Percentiles rank a stretch among this genome's conserved stretches.
phyloP scores from a whole-genome alignment of 768 basidiomycete species.

The Kwoniella sp. region DNA sequence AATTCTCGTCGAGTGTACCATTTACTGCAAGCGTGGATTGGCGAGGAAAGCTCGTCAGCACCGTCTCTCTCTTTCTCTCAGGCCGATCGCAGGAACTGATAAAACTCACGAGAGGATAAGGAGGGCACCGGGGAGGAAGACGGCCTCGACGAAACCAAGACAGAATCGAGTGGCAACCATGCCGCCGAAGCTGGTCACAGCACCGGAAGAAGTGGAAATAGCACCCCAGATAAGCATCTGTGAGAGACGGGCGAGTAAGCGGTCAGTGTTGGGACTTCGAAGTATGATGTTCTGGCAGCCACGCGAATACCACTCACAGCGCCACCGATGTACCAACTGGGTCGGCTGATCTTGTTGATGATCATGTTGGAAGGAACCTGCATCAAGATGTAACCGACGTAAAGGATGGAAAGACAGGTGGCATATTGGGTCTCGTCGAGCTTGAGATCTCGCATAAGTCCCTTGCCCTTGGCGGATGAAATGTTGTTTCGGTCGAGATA shows the following conservation, averaged over 20 bases:
- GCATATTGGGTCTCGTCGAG: conserved; percentile 47
- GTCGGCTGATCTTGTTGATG: conserved; percentile 50
- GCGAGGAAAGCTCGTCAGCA: too few relatives aligned
- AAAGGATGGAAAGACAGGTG: conserved; percentile 50
- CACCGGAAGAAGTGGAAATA: conserved; percentile 58
- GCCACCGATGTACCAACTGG: conserved; percentile 52
- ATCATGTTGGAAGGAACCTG: conserved; percentile 53
- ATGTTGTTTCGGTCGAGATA: conserved; percentile 54
- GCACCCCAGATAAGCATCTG: conserved; percentile 48
- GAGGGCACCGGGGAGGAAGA: conserved; percentile 48
- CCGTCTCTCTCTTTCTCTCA: too few relatives aligned
- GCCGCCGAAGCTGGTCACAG: conserved; percentile 60
- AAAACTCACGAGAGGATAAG: conserved; percentile 37
- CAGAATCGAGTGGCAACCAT: conserved; percentile 64
- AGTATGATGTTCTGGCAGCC: too few relatives aligned
- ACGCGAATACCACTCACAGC: conserved; percentile 33
- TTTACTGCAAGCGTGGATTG: conserved; percentile 15
- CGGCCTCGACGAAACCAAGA: conserved; percentile 68
- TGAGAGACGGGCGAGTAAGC: neutral
- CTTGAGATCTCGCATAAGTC: conserved; percentile 48
- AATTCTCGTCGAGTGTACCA: conserved; percentile 52
- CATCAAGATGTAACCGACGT: conserved; percentile 43
- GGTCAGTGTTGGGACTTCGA: neutral
- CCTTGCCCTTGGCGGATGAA: conserved; percentile 44
- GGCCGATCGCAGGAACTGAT: neutral